Conservation (phyloP, 2,329 filamentous ascomycete genomes). For the Fusarium robinianum region DNA sequence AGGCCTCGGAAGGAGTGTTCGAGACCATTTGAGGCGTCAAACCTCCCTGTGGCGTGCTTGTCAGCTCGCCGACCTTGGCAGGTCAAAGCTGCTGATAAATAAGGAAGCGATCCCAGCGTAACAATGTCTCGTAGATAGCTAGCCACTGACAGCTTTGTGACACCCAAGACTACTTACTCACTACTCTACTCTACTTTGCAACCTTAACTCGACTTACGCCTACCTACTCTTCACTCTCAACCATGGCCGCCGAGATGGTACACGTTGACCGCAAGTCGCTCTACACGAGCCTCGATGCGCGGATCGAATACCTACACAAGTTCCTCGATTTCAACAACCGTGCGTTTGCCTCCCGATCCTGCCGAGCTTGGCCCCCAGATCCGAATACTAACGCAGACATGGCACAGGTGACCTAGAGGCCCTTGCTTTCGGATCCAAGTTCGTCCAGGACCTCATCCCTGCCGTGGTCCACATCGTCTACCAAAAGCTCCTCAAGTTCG, state of each 20-base stretch:
- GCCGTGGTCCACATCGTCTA: conserved; percentile 20
- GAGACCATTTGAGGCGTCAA: too few species aligned
- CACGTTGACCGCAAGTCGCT: conserved; percentile 21
- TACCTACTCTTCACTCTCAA: neutral
- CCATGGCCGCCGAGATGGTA: neutral
- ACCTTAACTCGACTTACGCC: too few species aligned
- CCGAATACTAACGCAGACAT: neutral
- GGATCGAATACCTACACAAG: conserved; percentile 18
- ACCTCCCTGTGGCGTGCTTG: too few species aligned
- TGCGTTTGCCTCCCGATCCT: neutral
- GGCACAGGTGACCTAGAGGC: conserved; percentile 15
- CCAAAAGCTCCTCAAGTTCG: conserved; percentile 20
- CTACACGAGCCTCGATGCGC: conserved; percentile 21
- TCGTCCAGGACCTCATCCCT: conserved; percentile 20
- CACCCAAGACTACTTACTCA: too few species aligned
- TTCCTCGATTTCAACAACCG: conserved; percentile 21
- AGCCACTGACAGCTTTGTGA: too few species aligned
- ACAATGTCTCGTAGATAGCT: too few species aligned
- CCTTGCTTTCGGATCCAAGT: conserved; percentile 19
- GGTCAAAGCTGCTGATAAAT: too few species aligned
- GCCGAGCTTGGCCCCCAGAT: neutral
- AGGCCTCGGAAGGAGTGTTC: too few species aligned
- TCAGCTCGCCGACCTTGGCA: too few species aligned
- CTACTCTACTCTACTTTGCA: too few species aligned
- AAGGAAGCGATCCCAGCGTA: too few species aligned